Conservation (phyloP, 192 early-diverging fungal species). For the Entomortierella parvispora region DNA sequence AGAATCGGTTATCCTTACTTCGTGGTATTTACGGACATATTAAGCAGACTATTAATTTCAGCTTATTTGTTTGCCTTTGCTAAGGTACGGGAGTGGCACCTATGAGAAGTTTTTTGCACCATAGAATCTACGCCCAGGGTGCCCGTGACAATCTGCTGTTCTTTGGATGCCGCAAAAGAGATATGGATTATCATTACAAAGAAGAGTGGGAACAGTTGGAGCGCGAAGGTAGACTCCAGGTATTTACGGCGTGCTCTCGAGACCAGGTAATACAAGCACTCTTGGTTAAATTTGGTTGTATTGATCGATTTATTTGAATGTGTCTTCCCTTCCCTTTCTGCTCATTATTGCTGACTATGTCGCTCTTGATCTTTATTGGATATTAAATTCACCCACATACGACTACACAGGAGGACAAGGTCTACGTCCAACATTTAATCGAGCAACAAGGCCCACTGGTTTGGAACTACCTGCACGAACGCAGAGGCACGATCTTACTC, state of each 20-base stretch:
- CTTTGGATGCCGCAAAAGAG: slow-evolving; percentile 81
- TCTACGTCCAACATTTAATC: slow-evolving; percentile 86
- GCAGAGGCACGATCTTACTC: slow-evolving; percentile 71
- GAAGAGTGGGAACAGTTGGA: slow-evolving; percentile 70
- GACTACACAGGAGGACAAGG: slow-evolving; percentile 74
- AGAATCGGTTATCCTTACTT: no score
- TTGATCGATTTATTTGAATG: background rate
- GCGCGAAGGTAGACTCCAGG: slow-evolving; percentile 57
- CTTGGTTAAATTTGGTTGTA: slow-evolving; percentile 28
- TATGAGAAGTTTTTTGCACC: slow-evolving; percentile 68
- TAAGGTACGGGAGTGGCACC: slow-evolving; percentile 91
- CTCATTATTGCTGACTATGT: slow-evolving; percentile 26
- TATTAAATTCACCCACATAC: no score
- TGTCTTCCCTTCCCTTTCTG: background rate
- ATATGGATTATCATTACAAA: slow-evolving; percentile 81
- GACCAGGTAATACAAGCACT: slow-evolving; percentile 66
- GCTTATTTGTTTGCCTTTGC: background rate
- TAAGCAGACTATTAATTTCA: no score
- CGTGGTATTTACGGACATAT: no score
- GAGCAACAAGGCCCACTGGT: slow-evolving; percentile 64
- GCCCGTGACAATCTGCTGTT: slow-evolving; percentile 76
- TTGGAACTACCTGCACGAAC: slow-evolving; percentile 70
- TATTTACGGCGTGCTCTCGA: slow-evolving; percentile 88
- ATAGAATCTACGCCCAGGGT: slow-evolving; percentile 43
- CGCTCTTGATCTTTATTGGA: background rate